Evolutionary conservation across 208 protist species (phyloP), one percentile per base, ranked within the genome.

Genomic region (Leishmania braziliensis): DNA sequence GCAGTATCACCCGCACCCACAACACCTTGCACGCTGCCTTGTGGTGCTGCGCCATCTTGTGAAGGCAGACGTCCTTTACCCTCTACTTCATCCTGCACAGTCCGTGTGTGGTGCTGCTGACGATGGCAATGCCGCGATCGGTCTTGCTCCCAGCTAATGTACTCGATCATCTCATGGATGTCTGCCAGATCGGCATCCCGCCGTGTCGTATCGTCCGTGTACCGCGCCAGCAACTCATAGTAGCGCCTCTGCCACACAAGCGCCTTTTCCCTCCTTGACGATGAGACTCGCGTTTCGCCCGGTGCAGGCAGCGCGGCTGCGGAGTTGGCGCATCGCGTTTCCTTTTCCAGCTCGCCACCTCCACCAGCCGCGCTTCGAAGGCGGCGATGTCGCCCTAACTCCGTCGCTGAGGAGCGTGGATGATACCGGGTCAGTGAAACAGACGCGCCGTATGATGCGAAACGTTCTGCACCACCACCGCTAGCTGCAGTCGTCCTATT

Each of bases 141-240:
- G 72, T 93, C 90, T 36, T 93, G 88, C 75, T 93, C 90, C 76
- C 83, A 86, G 70, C 77, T 78, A 53, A 93, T 91, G 75, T 77
- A 71, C 82, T 86, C 83, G n/a, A 93, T 88, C 33, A 93, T 53
- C 12, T 86, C 75, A 62, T 89, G 87, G 50, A 93, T 90, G 70
- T 91, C 88, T 18, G 74, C 77, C 51, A 93, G 71, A 71, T 93
- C 87, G 0, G 79, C 60, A 23, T 88, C 86, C 50, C 80, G 85
- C 46, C 83, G 82, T 5, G 70, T 83, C 46, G 78, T 75, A 48
- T 84, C 78, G 39, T 85, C 75, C 39, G 79, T 69, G 75, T 90
- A 86, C 16, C 60, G 39, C 18, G 78, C 76, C 60, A 88, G 84
- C 29, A 93, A 79, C 6, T 85, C 83, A 33, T 79, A 80, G 80